Percentiles rank a stretch among this genome's conserved stretches.
Conservation (phyloP, 208 protist species). For the Trichomonas vaginalis region DNA sequence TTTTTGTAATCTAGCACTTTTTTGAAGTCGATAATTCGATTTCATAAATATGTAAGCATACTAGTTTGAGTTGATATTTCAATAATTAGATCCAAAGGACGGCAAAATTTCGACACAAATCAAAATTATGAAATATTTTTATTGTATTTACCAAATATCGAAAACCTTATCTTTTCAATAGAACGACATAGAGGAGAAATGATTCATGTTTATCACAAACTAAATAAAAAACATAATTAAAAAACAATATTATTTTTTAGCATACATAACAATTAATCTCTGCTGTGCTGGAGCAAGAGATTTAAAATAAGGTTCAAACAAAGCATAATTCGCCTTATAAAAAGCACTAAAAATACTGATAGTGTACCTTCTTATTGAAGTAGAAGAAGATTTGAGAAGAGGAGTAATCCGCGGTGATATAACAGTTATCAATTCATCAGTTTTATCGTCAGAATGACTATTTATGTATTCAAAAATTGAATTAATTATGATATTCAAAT, state of each 20-base stretch:
- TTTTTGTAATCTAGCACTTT: too few relatives aligned
- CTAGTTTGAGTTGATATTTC: too few relatives aligned
- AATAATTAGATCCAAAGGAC: too few relatives aligned
- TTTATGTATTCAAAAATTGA: background rate
- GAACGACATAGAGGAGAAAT: too few relatives aligned
- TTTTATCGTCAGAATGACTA: background rate
- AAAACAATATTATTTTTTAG: background rate
- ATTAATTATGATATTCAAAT: background rate
- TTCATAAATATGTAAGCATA: too few relatives aligned
- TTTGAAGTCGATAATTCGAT: too few relatives aligned
- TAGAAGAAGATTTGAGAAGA: background rate
- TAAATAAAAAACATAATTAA: background rate
- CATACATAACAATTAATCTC: background rate
- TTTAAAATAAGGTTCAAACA: background rate
- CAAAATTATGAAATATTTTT: too few relatives aligned
- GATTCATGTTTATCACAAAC: too few relatives aligned
- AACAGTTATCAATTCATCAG: background rate
- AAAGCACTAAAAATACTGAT: background rate
- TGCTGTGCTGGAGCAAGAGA: background rate
- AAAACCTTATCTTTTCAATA: too few relatives aligned
- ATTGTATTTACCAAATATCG: too few relatives aligned
- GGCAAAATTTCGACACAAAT: too few relatives aligned
- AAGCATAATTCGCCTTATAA: background rate
- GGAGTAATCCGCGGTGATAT: background rate
- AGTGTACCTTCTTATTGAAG: background rate